phyloP scores from a whole-genome alignment of 176 grass and related monocot species.

The Hordeum vulgare region MorexV3_pseudomolecules_assembly NC_058523.1:472752359-472752858 shows the following conservation, averaged over 20 bases:
- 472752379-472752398: not conserved
- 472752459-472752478: constrained; percentile 56
- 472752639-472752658: not conserved
- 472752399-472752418: not conserved
- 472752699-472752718: not conserved
- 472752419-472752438: constrained; percentile 30
- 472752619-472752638: not conserved
- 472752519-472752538: constrained; percentile 94
- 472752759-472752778: no score
- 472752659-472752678: not conserved
- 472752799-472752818: no score
- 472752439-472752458: not conserved
- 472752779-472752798: no score
- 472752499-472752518: constrained; percentile 91
- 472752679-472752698: not conserved
- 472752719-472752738: no score
- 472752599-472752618: not conserved
- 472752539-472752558: not conserved
- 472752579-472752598: not conserved
- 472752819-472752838: no score
- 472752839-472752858: no score
- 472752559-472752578: not conserved
- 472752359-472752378: no score
- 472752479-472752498: constrained; percentile 63
- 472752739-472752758: no score